Evolutionary conservation across 345 rosid species (phyloP), one percentile per base, ranked within the genome.

Genomic region (Corchorus olitorius): DNA sequence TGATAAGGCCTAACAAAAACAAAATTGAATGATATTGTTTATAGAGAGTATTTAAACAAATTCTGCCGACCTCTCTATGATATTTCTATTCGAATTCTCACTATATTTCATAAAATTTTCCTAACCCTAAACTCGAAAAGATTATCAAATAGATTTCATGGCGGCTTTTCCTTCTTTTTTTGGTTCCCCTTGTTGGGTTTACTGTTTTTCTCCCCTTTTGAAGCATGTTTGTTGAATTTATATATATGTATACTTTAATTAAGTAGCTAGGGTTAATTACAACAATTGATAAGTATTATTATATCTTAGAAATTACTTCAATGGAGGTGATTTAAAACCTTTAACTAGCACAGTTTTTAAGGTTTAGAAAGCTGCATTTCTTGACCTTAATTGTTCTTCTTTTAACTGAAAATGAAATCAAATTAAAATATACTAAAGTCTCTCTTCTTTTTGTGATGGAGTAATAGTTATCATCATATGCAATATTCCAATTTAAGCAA

Each of bases 231-330:
- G 20, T 49, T n/a, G 49, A 41, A 41, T 41, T 65, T 39, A 39
- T 11, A 14, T 39, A 39, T 11, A 14, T 65, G 46, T 37, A 12
- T 37, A 46, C 67, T 63, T 63, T 37, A 66, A 49, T 66, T 43
- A 66, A 66, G 70, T 34, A n/a, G n/a, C n/a, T n/a, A 5, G 53
- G 53, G 46, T 50, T 13, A n/a, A n/a, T n/a, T n/a, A 50, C 17
- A 50, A 50, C 13, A n/a, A 20, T 19, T 56, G 11, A 10, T 17
- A 20, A 56, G 64, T 27, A 27, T 59, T 27, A 63, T 46, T 45
- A 46, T 45, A 66, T 45, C 71, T 66, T 45, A 6, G 54, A 66
- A 19, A 66, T 66, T 46, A 45, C 71, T 66, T 66, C 50, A 65
- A 20, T 45, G 34, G 10, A 45, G 45, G 16, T 63, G 67, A 20